Evolutionary conservation across 148 eudicot species (phyloP), one percentile per base, ranked within the genome.

Genomic region (Cornus suecica): DNA sequence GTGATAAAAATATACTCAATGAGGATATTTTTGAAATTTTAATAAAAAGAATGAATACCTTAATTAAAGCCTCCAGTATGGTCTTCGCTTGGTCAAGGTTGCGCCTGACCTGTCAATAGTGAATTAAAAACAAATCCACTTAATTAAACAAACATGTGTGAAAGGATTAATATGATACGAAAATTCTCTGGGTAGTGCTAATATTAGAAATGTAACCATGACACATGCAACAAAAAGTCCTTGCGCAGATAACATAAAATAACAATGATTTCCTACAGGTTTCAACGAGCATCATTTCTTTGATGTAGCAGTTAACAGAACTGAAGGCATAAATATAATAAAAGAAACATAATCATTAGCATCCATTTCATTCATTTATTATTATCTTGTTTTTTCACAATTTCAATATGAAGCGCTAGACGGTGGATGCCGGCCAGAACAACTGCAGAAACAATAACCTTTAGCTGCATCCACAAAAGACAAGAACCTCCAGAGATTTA

Each of bases 21-120:
- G 10, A 52, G n/a, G 62, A 77, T 42, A 58, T 58, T n/a, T n/a
- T 1, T 25, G 60, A 27, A 68, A 54, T 42, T 79, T 69, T 65
- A 73, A 31, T n/a, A 18, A 27, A 18, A 68, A 66, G 23, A 51
- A 78, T 18, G 69, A 67, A 60, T 66, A 94, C 99, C 97, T 87
- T 89, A 79, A 92, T 89, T 63, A 94, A 69, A 76, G 97, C 96
- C 80, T 89, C 96, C 76, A 94, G 77, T 15, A 95, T 84, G 80
- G 81, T 85, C 86, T 89, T 95, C 69, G 99, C 96, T 80, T 92
- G 99, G 83, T 95, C 99, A 69, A 95, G 97, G 83, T 91, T 95
- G 81, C 99, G 97, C 74, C 99, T 83, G 71, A 95, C 99, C 99
- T 94, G 87, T 65, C 70, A 58, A 79, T 7, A 23, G 65, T 66